These are phyloP conservation scores for Nadsonia commutata DNA, from an alignment of 1,139 yeast genomes.

Conservation along the genomic window DNA sequence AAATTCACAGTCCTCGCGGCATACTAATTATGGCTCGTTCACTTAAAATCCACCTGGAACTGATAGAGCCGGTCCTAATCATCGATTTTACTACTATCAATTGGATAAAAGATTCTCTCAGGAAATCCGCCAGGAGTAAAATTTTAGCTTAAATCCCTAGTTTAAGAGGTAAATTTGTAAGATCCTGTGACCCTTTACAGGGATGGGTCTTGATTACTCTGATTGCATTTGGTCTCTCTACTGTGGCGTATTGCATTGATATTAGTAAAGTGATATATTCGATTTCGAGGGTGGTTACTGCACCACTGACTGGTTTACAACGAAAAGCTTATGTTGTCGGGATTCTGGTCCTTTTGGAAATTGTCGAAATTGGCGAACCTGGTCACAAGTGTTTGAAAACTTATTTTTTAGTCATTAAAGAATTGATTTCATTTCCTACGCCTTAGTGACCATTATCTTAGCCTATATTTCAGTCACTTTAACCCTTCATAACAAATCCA, in stretches of 20 bases:
- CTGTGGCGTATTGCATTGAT: slow-evolving; percentile 40
- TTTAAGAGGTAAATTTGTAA: slow-evolving; percentile 20
- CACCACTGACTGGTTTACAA: slow-evolving; percentile 30
- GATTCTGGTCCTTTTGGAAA: slow-evolving; percentile 12
- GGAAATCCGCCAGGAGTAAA: slow-evolving; percentile 33
- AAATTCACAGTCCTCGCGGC: too few species aligned
- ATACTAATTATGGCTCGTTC: too few species aligned
- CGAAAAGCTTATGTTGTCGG: slow-evolving; percentile 33
- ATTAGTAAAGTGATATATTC: slow-evolving; percentile 35
- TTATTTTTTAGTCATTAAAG: slow-evolving; percentile 7
- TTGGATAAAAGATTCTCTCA: slow-evolving; percentile 42
- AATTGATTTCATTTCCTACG: slow-evolving; percentile 30
- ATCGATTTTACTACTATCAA: slow-evolving; percentile 46
- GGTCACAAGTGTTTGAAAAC: slow-evolving; percentile 24
- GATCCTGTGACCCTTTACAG: slow-evolving; percentile 23
- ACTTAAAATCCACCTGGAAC: background rate
- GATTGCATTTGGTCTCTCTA: slow-evolving; percentile 35
- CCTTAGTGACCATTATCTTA: slow-evolving; percentile 27
- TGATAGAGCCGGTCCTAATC: slow-evolving; percentile 4
- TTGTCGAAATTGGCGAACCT: slow-evolving; percentile 34
- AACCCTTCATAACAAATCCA: slow-evolving; percentile 35
- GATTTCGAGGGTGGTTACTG: slow-evolving; percentile 46
- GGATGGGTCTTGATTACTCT: slow-evolving; percentile 40
- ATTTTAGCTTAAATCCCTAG: slow-evolving; percentile 25
- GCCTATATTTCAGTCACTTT: slow-evolving; percentile 34